Evolutionary conservation across 495 filamentous ascomycete genomes (phyloP).

Genomic region (Hypoxylon lienhwacheense): DNA sequence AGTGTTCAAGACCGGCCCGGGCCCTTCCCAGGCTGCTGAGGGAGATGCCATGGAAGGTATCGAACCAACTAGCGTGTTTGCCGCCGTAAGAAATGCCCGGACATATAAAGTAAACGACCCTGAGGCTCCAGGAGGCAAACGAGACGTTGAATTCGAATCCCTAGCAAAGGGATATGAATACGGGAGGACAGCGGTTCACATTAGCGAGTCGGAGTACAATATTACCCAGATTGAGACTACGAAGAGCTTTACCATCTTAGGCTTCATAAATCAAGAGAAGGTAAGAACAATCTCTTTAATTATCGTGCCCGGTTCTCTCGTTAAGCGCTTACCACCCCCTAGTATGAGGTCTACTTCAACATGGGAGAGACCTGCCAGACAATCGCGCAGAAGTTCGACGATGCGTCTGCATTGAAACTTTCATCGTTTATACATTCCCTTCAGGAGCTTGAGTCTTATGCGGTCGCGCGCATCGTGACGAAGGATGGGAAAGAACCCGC

Average conservation of each 20-base stretch:
- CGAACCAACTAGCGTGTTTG: conserved; percentile 55
- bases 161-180: conserved; percentile 94
- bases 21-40: conserved; percentile 45
- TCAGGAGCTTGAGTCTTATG: conserved; percentile 82
- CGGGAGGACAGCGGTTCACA: conserved; percentile 86
- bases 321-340: conserved; percentile 15
- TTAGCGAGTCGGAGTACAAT: conserved; percentile 79
- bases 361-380: conserved; percentile 78
- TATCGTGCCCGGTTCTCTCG: background rate
- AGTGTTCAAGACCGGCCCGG: conserved; percentile 54
- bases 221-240: conserved; percentile 78
- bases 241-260: conserved; percentile 75
- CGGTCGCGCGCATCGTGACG: conserved; percentile 78
- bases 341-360: conserved; percentile 85
- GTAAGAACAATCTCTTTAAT: conserved; percentile 48
- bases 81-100: conserved; percentile 68
- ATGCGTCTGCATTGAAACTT: conserved; percentile 74
- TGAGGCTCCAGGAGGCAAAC: conserved; percentile 73
- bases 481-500: conserved; percentile 78
- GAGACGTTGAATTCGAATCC: conserved; percentile 79
- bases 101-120: conserved; percentile 80
- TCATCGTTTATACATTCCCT: conserved; percentile 90
- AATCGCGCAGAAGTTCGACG: conserved; percentile 70
- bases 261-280: conserved; percentile 75
- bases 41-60: conserved; percentile 48